Percentiles rank a stretch among this genome's conserved stretches.
phyloP scores from a whole-genome alignment of 441 rosid species.

The Adansonia gregorii region DNA sequence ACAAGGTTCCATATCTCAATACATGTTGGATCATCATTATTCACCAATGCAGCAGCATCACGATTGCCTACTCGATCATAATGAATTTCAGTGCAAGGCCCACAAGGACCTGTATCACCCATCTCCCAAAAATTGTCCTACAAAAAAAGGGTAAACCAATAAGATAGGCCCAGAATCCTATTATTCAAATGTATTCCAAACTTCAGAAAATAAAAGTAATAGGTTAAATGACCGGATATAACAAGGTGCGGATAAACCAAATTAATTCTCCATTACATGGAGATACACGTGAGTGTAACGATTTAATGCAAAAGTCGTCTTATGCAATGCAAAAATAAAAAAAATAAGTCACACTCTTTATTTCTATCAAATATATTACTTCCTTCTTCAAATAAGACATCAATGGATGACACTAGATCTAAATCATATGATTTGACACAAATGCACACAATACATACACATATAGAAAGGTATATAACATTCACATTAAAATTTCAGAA shows the following conservation, averaged over 20 bases:
- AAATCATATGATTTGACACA: background rate
- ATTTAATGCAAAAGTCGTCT: background rate
- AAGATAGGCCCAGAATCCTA: background rate
- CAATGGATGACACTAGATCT: background rate
- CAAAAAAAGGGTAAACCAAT: constrained; percentile 27
- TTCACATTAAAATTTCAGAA: background rate
- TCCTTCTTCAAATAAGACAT: constrained; percentile 1
- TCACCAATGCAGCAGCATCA: constrained; percentile 78
- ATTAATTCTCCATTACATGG: background rate
- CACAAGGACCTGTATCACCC: constrained; percentile 99
- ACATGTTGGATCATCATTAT: constrained; percentile 94
- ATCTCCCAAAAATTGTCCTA: constrained; percentile 99
- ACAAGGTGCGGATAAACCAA: background rate
- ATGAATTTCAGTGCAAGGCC: constrained; percentile 98
- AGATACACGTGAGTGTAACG: background rate
- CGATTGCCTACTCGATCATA: constrained; percentile 88
- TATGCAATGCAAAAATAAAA: background rate
- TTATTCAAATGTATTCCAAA: background rate
- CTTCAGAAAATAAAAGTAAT: constrained; percentile 1
- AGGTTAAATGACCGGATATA: background rate
- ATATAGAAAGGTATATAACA: background rate
- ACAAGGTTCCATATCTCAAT: constrained; percentile 98
- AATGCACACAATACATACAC: background rate
- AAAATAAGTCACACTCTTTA: background rate
- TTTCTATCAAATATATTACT: background rate